Evolutionary conservation across 768 basidiomycete species (phyloP).

Genomic region (Sarcodon sp.): DNA sequence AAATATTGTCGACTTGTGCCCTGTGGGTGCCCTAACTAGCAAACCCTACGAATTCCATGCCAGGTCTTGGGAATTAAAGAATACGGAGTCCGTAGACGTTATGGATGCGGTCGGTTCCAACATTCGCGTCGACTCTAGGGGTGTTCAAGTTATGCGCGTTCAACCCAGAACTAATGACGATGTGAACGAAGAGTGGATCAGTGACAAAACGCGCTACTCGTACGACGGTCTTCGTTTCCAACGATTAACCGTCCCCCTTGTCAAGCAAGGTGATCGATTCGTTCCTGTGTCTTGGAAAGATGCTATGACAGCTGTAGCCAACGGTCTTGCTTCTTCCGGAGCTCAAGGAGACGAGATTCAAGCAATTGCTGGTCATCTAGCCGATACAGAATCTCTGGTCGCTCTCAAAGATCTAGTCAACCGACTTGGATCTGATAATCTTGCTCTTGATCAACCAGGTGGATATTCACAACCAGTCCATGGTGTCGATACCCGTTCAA

Average conservation of each 20-base stretch:
- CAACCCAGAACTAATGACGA: slow-evolving; percentile 96
- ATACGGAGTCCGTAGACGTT: slow-evolving; percentile 93
- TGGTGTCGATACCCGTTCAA: slow-evolving; percentile 85
- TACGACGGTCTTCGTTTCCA: slow-evolving; percentile 95
- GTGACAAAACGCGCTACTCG: slow-evolving; percentile 95
- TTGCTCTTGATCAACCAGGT: slow-evolving; percentile 60
- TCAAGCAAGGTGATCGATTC: slow-evolving; percentile 89
- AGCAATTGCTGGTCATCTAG: slow-evolving; percentile 84
- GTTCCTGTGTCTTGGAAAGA: slow-evolving; percentile 86
- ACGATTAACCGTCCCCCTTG: slow-evolving; percentile 81
- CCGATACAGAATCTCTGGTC: slow-evolving; percentile 89
- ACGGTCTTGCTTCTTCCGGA: slow-evolving; percentile 70
- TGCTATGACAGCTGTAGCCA: slow-evolving; percentile 62
- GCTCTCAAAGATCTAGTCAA: slow-evolving; percentile 91
- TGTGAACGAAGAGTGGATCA: slow-evolving; percentile 99
- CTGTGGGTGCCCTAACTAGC: slow-evolving; percentile 95
- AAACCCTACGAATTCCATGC: slow-evolving; percentile 98
- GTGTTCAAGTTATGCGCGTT: slow-evolving; percentile 93
- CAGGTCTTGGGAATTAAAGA: slow-evolving; percentile 97
- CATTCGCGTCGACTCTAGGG: slow-evolving; percentile 91
- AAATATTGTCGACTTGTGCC: slow-evolving; percentile 94
- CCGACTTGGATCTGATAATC: slow-evolving; percentile 90
- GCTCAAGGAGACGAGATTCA: slow-evolving; percentile 90
- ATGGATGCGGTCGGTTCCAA: slow-evolving; percentile 94
- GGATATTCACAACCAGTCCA: slow-evolving; percentile 61